A percentile compares a stretch with the other conserved stretches of the same genome.
phyloP scores from a whole-genome alignment of 225 moss, liverwort and hornwort genomes.

The Antitrichia curtipendula region DNA sequence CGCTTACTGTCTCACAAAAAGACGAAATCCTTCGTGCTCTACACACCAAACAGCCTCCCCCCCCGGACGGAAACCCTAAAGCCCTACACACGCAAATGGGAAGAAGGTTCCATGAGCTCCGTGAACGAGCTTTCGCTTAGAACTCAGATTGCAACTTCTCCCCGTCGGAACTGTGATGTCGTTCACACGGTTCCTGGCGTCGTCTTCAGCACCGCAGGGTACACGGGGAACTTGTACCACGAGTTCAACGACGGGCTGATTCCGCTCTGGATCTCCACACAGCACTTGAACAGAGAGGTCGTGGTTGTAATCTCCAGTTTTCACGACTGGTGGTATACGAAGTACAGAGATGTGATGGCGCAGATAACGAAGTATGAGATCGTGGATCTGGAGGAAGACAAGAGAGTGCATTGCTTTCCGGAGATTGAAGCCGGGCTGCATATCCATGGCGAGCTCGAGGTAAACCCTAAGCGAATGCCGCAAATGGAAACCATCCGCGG shows the following conservation, averaged over 20 bases:
- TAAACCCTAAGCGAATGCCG: constrained; percentile 53
- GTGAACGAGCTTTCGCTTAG: constrained; percentile 29
- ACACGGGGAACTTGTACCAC: constrained; percentile 92
- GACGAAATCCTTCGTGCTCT: constrained; percentile 28
- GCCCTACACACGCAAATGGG: constrained; percentile 96
- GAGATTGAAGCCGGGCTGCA: constrained; percentile 75
- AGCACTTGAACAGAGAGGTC: constrained; percentile 67
- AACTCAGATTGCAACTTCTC: not conserved
- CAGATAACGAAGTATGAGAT: constrained; percentile 48
- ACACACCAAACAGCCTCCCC: not conserved
- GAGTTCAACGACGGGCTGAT: constrained; percentile 90
- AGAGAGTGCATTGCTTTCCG: constrained; percentile 58
- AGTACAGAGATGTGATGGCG: constrained; percentile 45
- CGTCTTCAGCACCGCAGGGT: constrained; percentile 74
- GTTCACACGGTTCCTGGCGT: constrained; percentile 52
- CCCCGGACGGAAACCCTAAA: constrained; percentile 26
- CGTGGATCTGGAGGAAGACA: constrained; percentile 29
- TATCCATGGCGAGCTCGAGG: constrained; percentile 69
- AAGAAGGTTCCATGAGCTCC: constrained; percentile 43
- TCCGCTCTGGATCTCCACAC: constrained; percentile 69
- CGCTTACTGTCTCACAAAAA: constrained; percentile 6
- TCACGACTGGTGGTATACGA: constrained; percentile 69
- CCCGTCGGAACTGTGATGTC: constrained; percentile 25
- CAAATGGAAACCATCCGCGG: constrained; percentile 28
- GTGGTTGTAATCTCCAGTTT: constrained; percentile 48